phyloP scores from a whole-genome alignment of 2,329 filamentous ascomycete species.

The Falciphora oryzae region DNA sequence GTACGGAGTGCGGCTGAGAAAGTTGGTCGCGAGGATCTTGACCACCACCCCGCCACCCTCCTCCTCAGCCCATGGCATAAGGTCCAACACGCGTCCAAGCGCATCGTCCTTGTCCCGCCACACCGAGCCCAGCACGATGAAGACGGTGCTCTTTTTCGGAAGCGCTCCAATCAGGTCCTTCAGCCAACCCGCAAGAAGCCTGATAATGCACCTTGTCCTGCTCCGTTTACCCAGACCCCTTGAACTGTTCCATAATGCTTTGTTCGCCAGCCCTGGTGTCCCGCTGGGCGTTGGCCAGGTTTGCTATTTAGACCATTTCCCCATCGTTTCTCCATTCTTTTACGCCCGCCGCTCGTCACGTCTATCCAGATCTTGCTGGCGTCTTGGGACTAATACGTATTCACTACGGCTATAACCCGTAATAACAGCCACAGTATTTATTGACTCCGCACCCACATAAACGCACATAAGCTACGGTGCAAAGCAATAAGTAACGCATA shows the following conservation, averaged over 20 bases:
- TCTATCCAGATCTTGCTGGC: not conserved
- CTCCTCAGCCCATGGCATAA: not conserved
- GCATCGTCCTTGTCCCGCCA: not conserved
- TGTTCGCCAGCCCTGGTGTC: not conserved
- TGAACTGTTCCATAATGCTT: not conserved
- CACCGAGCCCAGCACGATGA: constrained; percentile 1
- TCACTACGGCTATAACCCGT: too few species aligned
- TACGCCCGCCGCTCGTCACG: not conserved
- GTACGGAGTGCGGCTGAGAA: not conserved
- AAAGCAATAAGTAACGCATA: too few species aligned
- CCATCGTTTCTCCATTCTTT: not conserved
- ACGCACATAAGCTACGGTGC: too few species aligned
- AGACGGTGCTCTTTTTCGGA: not conserved
- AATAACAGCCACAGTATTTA: too few species aligned
- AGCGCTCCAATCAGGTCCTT: not conserved
- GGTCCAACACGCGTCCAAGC: not conserved
- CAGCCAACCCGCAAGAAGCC: not conserved
- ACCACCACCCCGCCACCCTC: not conserved
- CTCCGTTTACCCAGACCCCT: not conserved
- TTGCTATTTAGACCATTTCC: not conserved
- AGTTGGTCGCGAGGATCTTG: not conserved
- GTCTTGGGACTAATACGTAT: not conserved
- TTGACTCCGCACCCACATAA: too few species aligned
- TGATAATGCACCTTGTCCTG: not conserved
- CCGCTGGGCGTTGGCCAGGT: too few species aligned